Base-by-base conservation (phyloP, 352 stramenopile genomes). In the Pythium apleroticum region DNA sequence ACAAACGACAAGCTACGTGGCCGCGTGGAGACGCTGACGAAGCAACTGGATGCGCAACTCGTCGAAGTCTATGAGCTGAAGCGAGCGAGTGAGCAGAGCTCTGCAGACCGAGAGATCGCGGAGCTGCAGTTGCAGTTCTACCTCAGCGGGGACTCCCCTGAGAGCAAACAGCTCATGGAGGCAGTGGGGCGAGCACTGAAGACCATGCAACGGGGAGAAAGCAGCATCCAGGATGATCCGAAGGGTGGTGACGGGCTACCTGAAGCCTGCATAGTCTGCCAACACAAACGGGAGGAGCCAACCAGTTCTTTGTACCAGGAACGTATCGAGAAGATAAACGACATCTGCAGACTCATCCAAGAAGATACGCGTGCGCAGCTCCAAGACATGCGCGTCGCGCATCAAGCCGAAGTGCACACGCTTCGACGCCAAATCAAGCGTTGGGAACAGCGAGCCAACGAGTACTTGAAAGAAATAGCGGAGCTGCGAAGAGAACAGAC, bases 121-220 rank as follows among this genome's bases (percentile, higher is more conserved):
- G 60, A 78, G 59, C 70, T 90, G 11, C 73, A 89, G 54, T 63
- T 91, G 15, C 73, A 81, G 15, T 90, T 88, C 33, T 86, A 85
- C 57, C 66, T 76, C 14, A 69, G 57, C 52, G 61, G 56, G 1
- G 60, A 69, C 2, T 54, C 58, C 12, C 69, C 68, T 0, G 67
- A 67, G 0, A 75, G 86, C 57, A 75, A 89, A 17, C n/a, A 52
- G 19, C 60, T 89, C 24, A 77, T 90, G 69, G 67, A 70, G 19
- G 76, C 79, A 0, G 53, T 91, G 11, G 83, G 78, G 0, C 72
- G 75, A 37, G 79, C 76, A 0, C 69, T 89, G 1, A 86, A 84
- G 25, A 63, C 74, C 15, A 78, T 89, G 69, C 79, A 78, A 20
- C 59, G 57, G 22, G 33, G 76, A 25, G 57, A 76, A 11, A 17